Percentiles rank a stretch among this genome's conserved stretches.
Evolutionary conservation across 2,329 filamentous ascomycete genomes (phyloP).

Genomic region (Fusarium hostae): DNA sequence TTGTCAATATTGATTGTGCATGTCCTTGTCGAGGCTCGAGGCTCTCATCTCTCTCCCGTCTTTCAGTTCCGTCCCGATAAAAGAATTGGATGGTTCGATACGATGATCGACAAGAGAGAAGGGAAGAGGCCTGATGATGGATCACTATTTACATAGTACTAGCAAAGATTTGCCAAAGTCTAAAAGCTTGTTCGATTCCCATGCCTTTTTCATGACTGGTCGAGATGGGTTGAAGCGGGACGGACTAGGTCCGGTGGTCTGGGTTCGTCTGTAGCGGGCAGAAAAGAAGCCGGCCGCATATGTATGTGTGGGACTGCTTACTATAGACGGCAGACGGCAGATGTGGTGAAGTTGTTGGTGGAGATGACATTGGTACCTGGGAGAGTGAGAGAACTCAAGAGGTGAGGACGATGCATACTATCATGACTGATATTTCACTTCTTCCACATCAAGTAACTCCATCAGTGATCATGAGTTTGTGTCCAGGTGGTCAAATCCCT

Average conservation of each 20-base stretch:
- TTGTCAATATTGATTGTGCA: conserved; percentile 18
- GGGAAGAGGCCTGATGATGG: not conserved
- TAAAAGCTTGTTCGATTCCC: conserved; percentile 29
- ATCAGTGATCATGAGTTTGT: conserved; percentile 12
- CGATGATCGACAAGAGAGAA: conserved; percentile 21
- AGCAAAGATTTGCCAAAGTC: conserved; percentile 21
- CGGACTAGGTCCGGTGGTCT: conserved; percentile 10
- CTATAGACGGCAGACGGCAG: not conserved
- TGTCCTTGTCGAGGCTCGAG: conserved; percentile 15
- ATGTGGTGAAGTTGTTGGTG: not conserved
- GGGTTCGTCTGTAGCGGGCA: conserved; percentile 11
- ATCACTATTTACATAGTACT: not conserved
- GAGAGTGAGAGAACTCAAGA: not conserved
- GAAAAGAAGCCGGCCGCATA: conserved; percentile 13
- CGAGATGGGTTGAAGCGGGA: conserved; percentile 2
- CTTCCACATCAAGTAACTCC: not conserved
- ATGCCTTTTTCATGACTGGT: conserved; percentile 12
- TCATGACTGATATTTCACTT: not conserved
- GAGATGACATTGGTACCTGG: not conserved
- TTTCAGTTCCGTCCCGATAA: not conserved
- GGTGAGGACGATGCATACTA: not conserved
- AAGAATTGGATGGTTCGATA: not conserved
- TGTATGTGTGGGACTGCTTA: conserved; percentile 11
- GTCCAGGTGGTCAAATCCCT: conserved; percentile 13
- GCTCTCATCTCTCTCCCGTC: conserved; percentile 8